Conservation (phyloP, 129 eudicot genomes). For the Saposhnikovia divaricata region DNA sequence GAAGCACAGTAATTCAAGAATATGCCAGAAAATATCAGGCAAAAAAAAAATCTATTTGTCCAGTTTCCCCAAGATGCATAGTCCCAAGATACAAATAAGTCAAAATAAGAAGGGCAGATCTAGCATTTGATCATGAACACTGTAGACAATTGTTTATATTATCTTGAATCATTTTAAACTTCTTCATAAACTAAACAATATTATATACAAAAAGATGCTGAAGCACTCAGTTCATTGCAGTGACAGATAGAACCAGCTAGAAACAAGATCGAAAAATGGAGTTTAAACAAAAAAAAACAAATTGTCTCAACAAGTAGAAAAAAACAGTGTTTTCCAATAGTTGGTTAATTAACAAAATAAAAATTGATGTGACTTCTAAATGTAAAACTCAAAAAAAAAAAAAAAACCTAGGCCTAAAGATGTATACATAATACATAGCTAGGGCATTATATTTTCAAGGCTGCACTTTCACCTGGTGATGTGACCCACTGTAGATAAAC, state of each 20-base stretch:
- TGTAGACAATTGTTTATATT: constrained; percentile 7
- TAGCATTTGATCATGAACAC: constrained; percentile 3
- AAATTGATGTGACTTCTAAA: constrained; percentile 23
- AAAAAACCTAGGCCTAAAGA: constrained; percentile 24
- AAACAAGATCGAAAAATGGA: constrained; percentile 2
- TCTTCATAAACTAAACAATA: background rate
- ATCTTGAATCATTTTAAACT: background rate
- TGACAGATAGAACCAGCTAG: constrained; percentile 3
- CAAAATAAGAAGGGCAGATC: constrained; percentile 1
- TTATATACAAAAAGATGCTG: constrained; percentile 6
- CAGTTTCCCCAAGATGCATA: constrained; percentile 5
- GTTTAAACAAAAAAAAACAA: background rate
- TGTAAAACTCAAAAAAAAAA: constrained; percentile 26
- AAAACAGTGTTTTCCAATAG: background rate
- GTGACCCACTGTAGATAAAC: constrained; percentile 64
- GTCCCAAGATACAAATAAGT: constrained; percentile 13
- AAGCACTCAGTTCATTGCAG: constrained; percentile 6
- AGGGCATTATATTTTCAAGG: constrained; percentile 21
- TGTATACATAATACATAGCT: background rate
- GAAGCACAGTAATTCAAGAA: background rate
- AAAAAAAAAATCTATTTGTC: background rate
- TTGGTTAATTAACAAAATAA: background rate
- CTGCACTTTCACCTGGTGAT: constrained; percentile 61
- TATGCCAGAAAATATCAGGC: constrained; percentile 9
- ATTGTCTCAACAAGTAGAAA: background rate